A percentile compares a stretch with the other conserved stretches of the same genome.
Conservation (phyloP, 805 yeast genomes). For the Ogataea nonfermentans region DNA sequence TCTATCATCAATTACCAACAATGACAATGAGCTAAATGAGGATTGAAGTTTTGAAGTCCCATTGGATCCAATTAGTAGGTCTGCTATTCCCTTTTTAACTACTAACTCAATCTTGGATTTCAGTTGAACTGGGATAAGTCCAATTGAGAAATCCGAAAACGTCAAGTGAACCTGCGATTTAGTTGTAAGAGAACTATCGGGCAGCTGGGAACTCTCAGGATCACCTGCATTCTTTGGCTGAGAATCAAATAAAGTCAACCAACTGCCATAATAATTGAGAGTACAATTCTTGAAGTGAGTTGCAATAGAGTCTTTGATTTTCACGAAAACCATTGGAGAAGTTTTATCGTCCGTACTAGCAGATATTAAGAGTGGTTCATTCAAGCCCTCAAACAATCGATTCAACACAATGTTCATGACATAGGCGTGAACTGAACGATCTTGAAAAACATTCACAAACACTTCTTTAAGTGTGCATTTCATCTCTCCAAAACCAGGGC, state of each 20-base stretch:
- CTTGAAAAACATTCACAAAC: conserved; percentile 18
- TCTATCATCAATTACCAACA: conserved; percentile 66
- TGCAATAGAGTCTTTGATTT: conserved; percentile 38
- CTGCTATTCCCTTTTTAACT: conserved; percentile 53
- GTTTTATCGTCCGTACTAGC: conserved; percentile 35
- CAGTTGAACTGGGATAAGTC: conserved; percentile 62
- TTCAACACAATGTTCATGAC: conserved; percentile 12
- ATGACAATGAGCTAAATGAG: conserved; percentile 47
- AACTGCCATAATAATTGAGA: conserved; percentile 57
- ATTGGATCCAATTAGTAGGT: conserved; percentile 36
- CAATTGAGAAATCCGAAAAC: conserved; percentile 55
- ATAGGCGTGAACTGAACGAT: conserved; percentile 13
- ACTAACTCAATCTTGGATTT: conserved; percentile 51
- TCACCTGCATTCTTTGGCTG: background rate
- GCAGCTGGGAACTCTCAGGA: background rate
- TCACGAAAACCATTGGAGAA: conserved; percentile 42
- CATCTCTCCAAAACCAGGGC: conserved; percentile 36
- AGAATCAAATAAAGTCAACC: conserved; percentile 48
- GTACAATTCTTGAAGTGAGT: conserved; percentile 46
- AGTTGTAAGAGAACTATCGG: background rate
- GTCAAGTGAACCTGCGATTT: conserved; percentile 28
- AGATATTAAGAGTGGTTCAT: conserved; percentile 33
- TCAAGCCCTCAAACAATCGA: conserved; percentile 7
- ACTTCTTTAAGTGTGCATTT: conserved; percentile 19
- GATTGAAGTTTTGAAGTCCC: conserved; percentile 24